Evolutionary conservation across 1,139 yeast genomes (phyloP).

Genomic region (Saccharomycopsis crataegensis): DNA sequence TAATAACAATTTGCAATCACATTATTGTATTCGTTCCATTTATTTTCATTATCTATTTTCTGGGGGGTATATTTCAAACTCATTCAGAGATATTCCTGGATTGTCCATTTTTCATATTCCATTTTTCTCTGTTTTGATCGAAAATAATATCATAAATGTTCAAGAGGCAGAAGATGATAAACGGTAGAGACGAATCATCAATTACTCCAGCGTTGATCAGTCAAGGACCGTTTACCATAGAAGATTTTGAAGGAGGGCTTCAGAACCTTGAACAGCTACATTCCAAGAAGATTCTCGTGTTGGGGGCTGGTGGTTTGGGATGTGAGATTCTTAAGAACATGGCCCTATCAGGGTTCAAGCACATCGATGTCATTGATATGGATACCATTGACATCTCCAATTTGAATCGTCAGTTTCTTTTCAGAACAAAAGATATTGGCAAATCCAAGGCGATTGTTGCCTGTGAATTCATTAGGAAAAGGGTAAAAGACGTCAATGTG

Average conservation of each 20-base stretch:
- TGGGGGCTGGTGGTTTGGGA: slow-evolving; percentile 96
- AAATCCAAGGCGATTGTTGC: slow-evolving; percentile 77
- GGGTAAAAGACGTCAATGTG: slow-evolving; percentile 44
- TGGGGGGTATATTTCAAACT: too few relatives aligned
- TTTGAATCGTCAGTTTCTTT: slow-evolving; percentile 83
- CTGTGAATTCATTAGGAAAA: slow-evolving; percentile 46
- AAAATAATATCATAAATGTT: background rate
- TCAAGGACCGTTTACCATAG: slow-evolving; percentile 17
- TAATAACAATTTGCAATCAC: too few relatives aligned
- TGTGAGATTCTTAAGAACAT: slow-evolving; percentile 86
- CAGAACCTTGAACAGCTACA: slow-evolving; percentile 1
- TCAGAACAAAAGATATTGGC: slow-evolving; percentile 69
- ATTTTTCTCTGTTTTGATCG: background rate
- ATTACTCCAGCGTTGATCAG: slow-evolving; percentile 3
- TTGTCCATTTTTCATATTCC: background rate
- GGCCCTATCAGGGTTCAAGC: slow-evolving; percentile 66
- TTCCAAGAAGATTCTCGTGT: slow-evolving; percentile 35
- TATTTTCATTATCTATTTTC: too few relatives aligned
- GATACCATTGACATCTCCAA: slow-evolving; percentile 90
- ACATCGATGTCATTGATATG: slow-evolving; percentile 85
- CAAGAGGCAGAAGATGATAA: slow-evolving; percentile 14
- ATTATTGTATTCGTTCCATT: too few relatives aligned
- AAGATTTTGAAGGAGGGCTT: slow-evolving; percentile 1
- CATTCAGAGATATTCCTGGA: background rate
- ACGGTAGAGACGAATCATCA: slow-evolving; percentile 5